phyloP scores from a whole-genome alignment of 1,284 basidiomycete species.

The Sanghuangporus baumii region DNA sequence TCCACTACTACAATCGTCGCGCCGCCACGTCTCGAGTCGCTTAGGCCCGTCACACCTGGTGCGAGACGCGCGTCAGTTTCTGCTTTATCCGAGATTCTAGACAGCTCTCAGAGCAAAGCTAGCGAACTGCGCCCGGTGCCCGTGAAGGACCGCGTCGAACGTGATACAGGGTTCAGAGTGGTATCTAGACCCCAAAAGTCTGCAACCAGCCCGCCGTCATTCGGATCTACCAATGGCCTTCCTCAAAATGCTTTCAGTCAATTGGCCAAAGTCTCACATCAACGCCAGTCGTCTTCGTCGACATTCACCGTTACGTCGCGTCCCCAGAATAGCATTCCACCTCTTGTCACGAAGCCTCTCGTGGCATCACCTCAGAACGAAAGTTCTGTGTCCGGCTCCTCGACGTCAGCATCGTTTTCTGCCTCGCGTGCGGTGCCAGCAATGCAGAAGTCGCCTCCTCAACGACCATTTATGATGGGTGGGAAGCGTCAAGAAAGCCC shows the following conservation, averaged over 20 bases:
- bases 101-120: not conserved
- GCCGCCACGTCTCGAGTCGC: conserved; percentile 7
- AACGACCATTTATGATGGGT: conserved; percentile 3
- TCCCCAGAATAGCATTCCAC: conserved; percentile 29
- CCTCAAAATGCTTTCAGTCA: not conserved
- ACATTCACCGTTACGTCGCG: conserved; percentile 66
- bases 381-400: conserved; percentile 1
- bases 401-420: not conserved
- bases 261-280: conserved; percentile 43
- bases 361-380: not conserved
- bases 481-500: conserved; percentile 22
- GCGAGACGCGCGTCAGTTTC: not conserved
- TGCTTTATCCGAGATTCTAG: not conserved
- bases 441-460: not conserved
- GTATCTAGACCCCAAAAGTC: conserved; percentile 17
- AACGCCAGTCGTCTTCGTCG: conserved; percentile 47
- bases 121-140: conserved; percentile 11
- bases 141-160: conserved; percentile 5
- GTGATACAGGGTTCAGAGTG: conserved; percentile 12
- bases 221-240: not conserved
- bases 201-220: conserved; percentile 6
- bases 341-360: conserved; percentile 4
- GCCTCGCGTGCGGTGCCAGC: not conserved
- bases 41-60: not conserved
- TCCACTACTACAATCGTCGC: conserved; percentile 10